phyloP scores from a whole-genome alignment of 495 filamentous ascomycete species.

The Neurospora sp. region DNA sequence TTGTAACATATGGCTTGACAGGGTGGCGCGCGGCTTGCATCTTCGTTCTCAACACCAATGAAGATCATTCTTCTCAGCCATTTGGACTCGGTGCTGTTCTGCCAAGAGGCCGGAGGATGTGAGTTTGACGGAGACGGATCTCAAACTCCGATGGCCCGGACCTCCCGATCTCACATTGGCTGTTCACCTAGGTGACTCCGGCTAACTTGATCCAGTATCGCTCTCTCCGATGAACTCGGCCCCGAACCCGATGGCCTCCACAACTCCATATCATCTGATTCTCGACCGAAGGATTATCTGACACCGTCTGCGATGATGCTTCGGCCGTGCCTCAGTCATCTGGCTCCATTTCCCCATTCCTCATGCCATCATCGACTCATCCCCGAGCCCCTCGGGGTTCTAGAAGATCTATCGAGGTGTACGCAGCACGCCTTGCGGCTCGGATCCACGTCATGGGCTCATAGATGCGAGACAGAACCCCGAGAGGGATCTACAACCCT shows the following conservation, averaged over 20 bases:
- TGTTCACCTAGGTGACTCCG: not conserved
- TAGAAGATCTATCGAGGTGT: not conserved
- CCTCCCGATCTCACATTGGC: not conserved
- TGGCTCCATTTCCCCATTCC: not conserved
- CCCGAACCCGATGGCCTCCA: not conserved
- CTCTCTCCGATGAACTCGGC: not conserved
- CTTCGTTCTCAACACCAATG: not conserved
- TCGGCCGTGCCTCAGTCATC: not conserved
- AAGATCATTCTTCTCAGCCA: not conserved
- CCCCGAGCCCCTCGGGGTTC: not conserved
- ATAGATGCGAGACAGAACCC: not conserved
- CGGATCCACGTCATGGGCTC: not conserved
- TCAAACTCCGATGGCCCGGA: not conserved
- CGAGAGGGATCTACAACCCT: not conserved
- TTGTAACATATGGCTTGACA: not conserved
- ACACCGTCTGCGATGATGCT: not conserved
- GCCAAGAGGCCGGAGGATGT: not conserved
- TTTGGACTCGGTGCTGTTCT: not conserved
- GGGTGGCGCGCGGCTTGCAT: not conserved
- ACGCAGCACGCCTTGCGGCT: not conserved
- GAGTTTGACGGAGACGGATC: not conserved
- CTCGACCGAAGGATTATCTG: not conserved
- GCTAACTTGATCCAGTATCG: not conserved
- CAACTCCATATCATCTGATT: not conserved
- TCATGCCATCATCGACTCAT: not conserved